Base-by-base conservation (phyloP, 2,329 filamentous ascomycete genomes). In the Amauroascus verrucosus region DNA sequence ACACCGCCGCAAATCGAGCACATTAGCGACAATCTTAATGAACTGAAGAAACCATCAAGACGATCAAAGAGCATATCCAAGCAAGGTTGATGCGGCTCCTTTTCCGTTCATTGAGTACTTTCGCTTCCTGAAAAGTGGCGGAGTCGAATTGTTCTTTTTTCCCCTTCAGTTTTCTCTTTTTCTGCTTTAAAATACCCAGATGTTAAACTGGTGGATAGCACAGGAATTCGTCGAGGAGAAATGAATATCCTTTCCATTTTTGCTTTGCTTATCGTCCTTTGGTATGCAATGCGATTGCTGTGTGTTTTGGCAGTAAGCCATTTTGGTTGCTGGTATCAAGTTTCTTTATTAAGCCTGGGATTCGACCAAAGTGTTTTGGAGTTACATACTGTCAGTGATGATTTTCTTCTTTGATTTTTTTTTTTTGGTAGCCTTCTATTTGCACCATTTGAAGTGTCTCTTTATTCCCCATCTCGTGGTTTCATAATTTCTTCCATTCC, bases 1-100 rank as follows among this genome's bases (percentile, higher is more conserved):
- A 58, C 57, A 24, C 61, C 62, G 8, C 61, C 61, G 22, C 61
- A 61, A 47, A 61, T 63, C 33, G 60, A 63, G 32, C 59, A 65
- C 41, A 60, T 60, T 48, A 53, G 59, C 28, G 56, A 54, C 40
- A 58, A 61, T 30, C 53, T 51, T 24, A 37, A 46, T 35, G 57
- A 45, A 16, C 40, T 20, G 3, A 45, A 45, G n/a, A 45, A 35
- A 18, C 49, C 24, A 28, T 30, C 49, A n/a, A 54, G 48, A 48
- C 44, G 58, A n/a, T 46, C 58, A 28, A 59, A 57, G 20, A 59
- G 58, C 40, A 51, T 56, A 32, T 58, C 56, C 2, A 59, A 55
- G 33, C 54, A 54, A 52, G 54, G 45, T 22, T 46, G 43, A 51
- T 35, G 13, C 20, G 20, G 6, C 28, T 37, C 20, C 7, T 48